phyloP scores from a whole-genome alignment of 2,329 filamentous ascomycete genomes.

The Iodosphaeria phyllophila region DNA sequence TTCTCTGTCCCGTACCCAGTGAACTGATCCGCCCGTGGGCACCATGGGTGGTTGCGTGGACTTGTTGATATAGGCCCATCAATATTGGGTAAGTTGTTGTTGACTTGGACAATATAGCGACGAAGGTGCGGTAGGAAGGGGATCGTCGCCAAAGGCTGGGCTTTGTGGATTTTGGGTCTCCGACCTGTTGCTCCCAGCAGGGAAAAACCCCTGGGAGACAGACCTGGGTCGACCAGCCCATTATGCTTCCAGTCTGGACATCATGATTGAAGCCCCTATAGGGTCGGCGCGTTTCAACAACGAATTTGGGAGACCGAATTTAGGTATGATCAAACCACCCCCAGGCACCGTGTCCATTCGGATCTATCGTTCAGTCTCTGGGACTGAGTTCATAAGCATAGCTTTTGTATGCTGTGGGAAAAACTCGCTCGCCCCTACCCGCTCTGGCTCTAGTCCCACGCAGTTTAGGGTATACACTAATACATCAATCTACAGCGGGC shows the following conservation, averaged over 20 bases:
- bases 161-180: slow-evolving; percentile 90
- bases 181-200: slow-evolving; percentile 73
- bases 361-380: no score
- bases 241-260: slow-evolving; percentile 85
- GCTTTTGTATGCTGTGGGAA: no score
- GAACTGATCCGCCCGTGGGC: no score
- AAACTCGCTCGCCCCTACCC: no score
- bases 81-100: no score
- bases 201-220: slow-evolving; percentile 72
- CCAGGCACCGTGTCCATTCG: no score
- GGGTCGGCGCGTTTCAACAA: slow-evolving; percentile 95
- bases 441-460: no score
- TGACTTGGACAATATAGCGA: no score
- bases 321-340: background rate
- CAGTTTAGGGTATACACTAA: no score
- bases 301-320: slow-evolving; percentile 20
- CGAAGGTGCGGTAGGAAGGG: slow-evolving; percentile 84
- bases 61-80: no score
- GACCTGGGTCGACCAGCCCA: slow-evolving; percentile 81
- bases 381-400: no score
- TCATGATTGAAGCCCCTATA: slow-evolving; percentile 94
- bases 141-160: slow-evolving; percentile 83
- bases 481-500: slow-evolving; percentile 34
- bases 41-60: no score
- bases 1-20: slow-evolving; percentile 54